Base-by-base conservation (phyloP, 164 flowering plant species). In the Warburgia ugandensis region DNA sequence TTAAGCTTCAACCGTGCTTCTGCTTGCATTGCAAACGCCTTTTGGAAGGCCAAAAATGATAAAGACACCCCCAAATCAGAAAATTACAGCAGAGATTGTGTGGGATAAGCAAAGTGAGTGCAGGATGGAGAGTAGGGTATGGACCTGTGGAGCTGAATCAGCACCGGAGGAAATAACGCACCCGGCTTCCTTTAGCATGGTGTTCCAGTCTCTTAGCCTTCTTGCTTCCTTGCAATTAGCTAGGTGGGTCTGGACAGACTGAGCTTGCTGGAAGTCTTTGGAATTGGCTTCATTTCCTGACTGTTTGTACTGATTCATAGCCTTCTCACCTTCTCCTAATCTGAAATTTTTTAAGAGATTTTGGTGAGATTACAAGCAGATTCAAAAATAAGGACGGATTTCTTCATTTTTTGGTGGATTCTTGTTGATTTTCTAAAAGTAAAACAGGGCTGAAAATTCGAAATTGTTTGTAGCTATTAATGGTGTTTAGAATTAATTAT, bases 81-180 rank as follows among this genome's bases (percentile, higher is more conserved):
- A n/a, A n/a, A n/a, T n/a, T n/a, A n/a, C n/a, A n/a, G n/a, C n/a
- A n/a, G n/a, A n/a, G n/a, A n/a, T n/a, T n/a, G n/a, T n/a, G n/a
- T n/a, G n/a, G n/a, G n/a, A n/a, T n/a, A n/a, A n/a, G n/a, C n/a
- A n/a, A n/a, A n/a, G n/a, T n/a, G n/a, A n/a, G n/a, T n/a, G n/a
- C n/a, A n/a, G n/a, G 12, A 31, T 31, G 16, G 19, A 39, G 43
- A 39, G 20, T 6, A n/a, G 17, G 16, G 4, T 14, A 28, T 16
- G 1, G 13, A 86, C 97, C 89, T 72, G 72, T 48, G 82, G 81
- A 30, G 96, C 73, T 21, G 95, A 80, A 68, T 87, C 87, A 13
- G 88, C 90, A 28, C 94, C 95, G 3, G 68, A 47, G 7, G 76
- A 71, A 6, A 91, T 60, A 3, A 82, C 88, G 35, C 2, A 17